Percentiles rank a stretch among this genome's conserved stretches.
These are phyloP conservation scores for Sorghum bicolor DNA, from an alignment of 176 grass and related monocot genomes.

Conservation along the genomic window DNA sequence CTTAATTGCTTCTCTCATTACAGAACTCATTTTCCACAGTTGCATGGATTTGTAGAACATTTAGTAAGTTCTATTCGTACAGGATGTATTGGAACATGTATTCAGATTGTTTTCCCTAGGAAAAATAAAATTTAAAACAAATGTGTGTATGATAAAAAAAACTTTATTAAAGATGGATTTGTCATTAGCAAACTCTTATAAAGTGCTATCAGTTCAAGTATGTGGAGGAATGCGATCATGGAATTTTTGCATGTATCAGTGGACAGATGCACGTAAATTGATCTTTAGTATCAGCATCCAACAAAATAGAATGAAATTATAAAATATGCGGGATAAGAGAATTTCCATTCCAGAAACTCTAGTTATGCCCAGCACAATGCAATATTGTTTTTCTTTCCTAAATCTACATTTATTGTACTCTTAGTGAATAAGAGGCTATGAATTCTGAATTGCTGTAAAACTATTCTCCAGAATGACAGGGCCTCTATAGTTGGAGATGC, in stretches of 20 bases:
- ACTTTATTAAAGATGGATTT: background rate
- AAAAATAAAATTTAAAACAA: background rate
- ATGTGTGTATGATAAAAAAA: background rate
- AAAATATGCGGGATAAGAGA: background rate
- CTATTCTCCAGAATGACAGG: slow-evolving; percentile 57
- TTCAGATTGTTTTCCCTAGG: background rate
- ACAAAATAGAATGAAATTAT: background rate
- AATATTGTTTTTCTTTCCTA: background rate
- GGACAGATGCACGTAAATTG: background rate
- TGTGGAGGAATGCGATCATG: slow-evolving; percentile 12
- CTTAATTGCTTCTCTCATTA: background rate
- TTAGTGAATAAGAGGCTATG: slow-evolving; percentile 13
- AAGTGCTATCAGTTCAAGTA: background rate
- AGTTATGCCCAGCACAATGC: background rate
- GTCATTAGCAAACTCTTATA: slow-evolving; percentile 12
- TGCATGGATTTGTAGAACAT: background rate
- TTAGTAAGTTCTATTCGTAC: background rate
- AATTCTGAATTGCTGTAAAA: slow-evolving; percentile 15
- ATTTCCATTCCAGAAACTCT: background rate
- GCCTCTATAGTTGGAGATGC: slow-evolving; percentile 91
- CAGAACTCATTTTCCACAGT: slow-evolving; percentile 4
- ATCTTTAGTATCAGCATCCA: slow-evolving; percentile 11
- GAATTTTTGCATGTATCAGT: slow-evolving; percentile 1
- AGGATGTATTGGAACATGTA: background rate
- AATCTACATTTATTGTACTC: slow-evolving; percentile 6